Evolutionary conservation across 176 grass and related monocot genomes (phyloP).

Genomic region (Zoysia japonica): DNA sequence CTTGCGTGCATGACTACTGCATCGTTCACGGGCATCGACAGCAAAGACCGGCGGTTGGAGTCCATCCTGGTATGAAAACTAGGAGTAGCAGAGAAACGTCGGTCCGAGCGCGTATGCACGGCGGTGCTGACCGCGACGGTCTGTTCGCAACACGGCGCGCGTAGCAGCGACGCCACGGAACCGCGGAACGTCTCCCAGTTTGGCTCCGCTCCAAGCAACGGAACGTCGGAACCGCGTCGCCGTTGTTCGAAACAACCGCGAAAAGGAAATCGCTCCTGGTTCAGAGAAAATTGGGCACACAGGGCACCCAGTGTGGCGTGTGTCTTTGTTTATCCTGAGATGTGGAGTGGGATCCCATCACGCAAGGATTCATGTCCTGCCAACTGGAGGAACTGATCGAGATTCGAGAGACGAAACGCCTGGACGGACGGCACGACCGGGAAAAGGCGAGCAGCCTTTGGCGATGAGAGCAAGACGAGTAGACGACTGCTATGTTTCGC

Average conservation of each 20-base stretch:
- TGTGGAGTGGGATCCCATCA: slow-evolving; percentile 17
- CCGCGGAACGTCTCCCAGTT: background rate
- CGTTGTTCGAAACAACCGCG: too few relatives aligned
- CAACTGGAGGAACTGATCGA: background rate
- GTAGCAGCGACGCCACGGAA: slow-evolving; percentile 25
- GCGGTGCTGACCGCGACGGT: background rate
- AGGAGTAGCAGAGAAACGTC: background rate
- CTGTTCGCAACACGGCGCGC: background rate
- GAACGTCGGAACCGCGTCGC: background rate
- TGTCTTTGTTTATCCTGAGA: background rate
- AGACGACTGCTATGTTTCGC: background rate
- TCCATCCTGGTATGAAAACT: background rate
- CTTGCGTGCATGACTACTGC: background rate
- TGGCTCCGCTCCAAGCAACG: background rate
- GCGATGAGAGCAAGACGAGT: background rate
- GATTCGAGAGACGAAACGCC: background rate
- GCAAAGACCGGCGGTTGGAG: slow-evolving; percentile 7
- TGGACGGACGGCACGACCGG: slow-evolving; percentile 16
- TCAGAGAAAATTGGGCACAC: background rate
- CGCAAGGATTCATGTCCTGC: background rate
- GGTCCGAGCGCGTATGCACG: background rate
- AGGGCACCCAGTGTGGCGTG: background rate
- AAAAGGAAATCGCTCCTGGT: background rate
- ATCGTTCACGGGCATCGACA: background rate
- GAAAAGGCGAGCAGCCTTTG: background rate